A percentile compares a stretch with the other conserved stretches of the same genome.
These are phyloP conservation scores for Penicillium palitans DNA, from an alignment of 2,329 filamentous ascomycete genomes.

Conservation along the genomic window DNA sequence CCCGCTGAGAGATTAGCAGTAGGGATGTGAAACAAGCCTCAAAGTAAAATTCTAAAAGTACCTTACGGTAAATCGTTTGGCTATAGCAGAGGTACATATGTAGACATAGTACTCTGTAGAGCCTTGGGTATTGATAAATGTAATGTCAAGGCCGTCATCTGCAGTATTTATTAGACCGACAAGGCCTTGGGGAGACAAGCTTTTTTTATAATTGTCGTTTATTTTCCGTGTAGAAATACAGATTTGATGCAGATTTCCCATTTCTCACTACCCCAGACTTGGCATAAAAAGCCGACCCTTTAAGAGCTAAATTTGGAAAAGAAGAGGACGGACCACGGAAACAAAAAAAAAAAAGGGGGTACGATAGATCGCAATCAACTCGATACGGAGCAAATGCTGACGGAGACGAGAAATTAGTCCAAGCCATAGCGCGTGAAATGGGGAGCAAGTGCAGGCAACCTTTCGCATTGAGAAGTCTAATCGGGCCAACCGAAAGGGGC, in stretches of 20 bases:
- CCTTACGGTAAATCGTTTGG: not conserved
- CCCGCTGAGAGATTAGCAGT: not conserved
- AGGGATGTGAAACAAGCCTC: not conserved
- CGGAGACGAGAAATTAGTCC: not conserved
- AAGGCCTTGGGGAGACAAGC: not conserved
- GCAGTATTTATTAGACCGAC: not conserved
- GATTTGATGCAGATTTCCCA: not conserved
- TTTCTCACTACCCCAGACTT: not conserved
- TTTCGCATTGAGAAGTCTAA: not conserved
- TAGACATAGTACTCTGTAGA: not conserved
- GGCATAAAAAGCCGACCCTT: not conserved
- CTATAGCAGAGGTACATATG: not conserved
- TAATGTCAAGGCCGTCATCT: not conserved
- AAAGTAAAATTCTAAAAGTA: not conserved
- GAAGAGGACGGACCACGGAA: conserved; percentile 3
- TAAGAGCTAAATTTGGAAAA: not conserved
- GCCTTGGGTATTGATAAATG: not conserved
- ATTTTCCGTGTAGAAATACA: too few relatives aligned
- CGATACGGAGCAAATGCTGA: not conserved
- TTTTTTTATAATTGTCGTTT: too few relatives aligned
- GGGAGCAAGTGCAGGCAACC: not conserved
- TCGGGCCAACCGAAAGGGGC: not conserved
- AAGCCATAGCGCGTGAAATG: not conserved
- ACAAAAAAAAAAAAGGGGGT: not conserved
- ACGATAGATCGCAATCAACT: not conserved